These are phyloP conservation scores for Gremmenia infestans DNA, from an alignment of 2,329 filamentous ascomycete genomes.

Conservation along the genomic window DNA sequence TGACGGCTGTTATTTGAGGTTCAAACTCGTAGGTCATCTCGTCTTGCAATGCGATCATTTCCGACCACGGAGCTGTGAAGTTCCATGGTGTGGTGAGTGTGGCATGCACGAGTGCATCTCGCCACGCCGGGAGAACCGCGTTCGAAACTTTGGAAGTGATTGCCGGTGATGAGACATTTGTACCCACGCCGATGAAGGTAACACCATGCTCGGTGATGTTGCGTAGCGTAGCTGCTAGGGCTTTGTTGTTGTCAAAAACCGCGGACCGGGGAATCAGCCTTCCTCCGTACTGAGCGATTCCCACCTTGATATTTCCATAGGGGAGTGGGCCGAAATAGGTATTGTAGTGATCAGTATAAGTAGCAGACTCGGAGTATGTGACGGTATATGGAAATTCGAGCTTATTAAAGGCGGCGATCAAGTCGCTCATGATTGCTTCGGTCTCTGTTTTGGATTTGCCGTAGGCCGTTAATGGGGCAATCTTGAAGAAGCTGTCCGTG, in stretches of 20 bases:
- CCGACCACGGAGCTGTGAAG: conserved; percentile 27
- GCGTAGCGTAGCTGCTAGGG: conserved; percentile 23
- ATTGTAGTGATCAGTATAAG: conserved; percentile 29
- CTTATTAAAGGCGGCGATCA: conserved; percentile 36
- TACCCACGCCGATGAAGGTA: conserved; percentile 31
- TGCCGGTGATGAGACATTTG: conserved; percentile 27
- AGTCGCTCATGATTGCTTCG: conserved; percentile 41
- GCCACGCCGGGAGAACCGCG: conserved; percentile 40
- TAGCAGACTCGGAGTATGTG: conserved; percentile 17
- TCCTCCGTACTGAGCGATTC: conserved; percentile 36
- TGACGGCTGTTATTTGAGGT: conserved; percentile 34
- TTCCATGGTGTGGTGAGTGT: conserved; percentile 33
- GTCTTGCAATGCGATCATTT: conserved; percentile 28
- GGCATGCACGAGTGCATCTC: conserved; percentile 32
- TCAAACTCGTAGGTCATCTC: conserved; percentile 31
- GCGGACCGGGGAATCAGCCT: conserved; percentile 38
- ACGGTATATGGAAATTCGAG: conserved; percentile 32
- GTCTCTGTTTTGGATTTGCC: conserved; percentile 41
- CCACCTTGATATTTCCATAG: conserved; percentile 23
- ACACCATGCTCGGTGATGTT: conserved; percentile 33
- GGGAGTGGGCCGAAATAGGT: conserved; percentile 30
- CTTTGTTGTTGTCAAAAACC: conserved; percentile 26
- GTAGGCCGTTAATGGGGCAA: conserved; percentile 44
- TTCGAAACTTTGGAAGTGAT: conserved; percentile 26
- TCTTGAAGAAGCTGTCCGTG: conserved; percentile 41